Conservation (phyloP, 495 filamentous ascomycete species). For the Aspergillus indologenus region DNA sequence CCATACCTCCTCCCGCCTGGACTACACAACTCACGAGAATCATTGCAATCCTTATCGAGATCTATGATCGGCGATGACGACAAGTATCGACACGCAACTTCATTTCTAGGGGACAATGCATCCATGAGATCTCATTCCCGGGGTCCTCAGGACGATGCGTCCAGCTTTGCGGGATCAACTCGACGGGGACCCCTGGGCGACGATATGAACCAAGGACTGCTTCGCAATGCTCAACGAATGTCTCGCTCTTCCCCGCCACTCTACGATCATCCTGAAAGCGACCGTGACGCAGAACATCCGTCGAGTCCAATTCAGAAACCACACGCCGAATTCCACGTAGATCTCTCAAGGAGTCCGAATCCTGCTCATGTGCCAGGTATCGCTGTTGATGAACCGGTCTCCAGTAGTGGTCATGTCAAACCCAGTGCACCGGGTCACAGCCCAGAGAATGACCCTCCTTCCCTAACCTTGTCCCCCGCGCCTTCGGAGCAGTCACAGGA, state of each 20-base stretch:
- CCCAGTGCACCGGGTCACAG: neutral
- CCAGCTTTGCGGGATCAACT: slow-evolving; percentile 58
- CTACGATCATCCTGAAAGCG: slow-evolving; percentile 25
- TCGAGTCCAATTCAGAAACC: slow-evolving; percentile 10
- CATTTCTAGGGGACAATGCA: slow-evolving; percentile 55
- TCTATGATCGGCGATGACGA: slow-evolving; percentile 68
- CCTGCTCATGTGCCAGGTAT: slow-evolving; percentile 19
- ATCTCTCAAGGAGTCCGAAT: slow-evolving; percentile 21
- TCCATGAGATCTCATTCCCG: slow-evolving; percentile 54
- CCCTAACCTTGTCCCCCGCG: neutral
- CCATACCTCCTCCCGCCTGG: slow-evolving; percentile 89
- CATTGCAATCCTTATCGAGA: slow-evolving; percentile 77
- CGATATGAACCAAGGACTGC: slow-evolving; percentile 57
- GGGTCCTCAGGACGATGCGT: slow-evolving; percentile 54
- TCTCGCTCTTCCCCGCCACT: slow-evolving; percentile 58
- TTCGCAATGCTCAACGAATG: slow-evolving; percentile 63
- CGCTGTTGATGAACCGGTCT: slow-evolving; percentile 10
- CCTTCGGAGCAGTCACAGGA: neutral
- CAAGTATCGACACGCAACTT: slow-evolving; percentile 73
- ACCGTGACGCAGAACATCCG: slow-evolving; percentile 17
- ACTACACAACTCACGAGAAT: slow-evolving; percentile 75
- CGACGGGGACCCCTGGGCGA: slow-evolving; percentile 42
- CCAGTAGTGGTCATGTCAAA: neutral
- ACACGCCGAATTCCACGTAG: slow-evolving; percentile 22
- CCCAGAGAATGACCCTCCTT: neutral